These are phyloP conservation scores for Phytophthora constricta DNA, from an alignment of 352 stramenopile species.

Conservation along the genomic window DNA sequence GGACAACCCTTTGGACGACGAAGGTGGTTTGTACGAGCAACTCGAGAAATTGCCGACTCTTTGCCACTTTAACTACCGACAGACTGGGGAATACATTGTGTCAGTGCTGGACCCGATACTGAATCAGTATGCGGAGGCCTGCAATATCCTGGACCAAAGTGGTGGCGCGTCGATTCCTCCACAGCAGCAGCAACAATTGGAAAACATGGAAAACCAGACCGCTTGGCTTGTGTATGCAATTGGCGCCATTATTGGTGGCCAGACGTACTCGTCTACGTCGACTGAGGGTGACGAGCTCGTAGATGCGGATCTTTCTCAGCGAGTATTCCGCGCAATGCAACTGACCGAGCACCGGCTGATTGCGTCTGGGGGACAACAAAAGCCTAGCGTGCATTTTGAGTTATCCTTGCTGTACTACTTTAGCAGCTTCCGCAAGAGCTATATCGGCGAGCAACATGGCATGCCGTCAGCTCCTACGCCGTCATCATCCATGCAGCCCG, in stretches of 20 bases:
- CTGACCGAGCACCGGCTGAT: conserved; percentile 96
- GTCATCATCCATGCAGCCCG: conserved; percentile 54
- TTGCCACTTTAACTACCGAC: conserved; percentile 96
- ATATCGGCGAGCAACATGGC: conserved; percentile 92
- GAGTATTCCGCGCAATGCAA: conserved; percentile 96
- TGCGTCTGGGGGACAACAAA: conserved; percentile 76
- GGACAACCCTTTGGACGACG: conserved; percentile 97
- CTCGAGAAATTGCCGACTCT: conserved; percentile 97
- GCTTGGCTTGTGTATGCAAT: conserved; percentile 98
- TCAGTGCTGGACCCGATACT: conserved; percentile 95
- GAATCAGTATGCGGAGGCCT: conserved; percentile 92
- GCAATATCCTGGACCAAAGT: conserved; percentile 79
- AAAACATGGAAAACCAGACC: conserved; percentile 94
- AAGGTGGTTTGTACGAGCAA: conserved; percentile 96
- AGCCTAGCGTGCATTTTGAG: conserved; percentile 94
- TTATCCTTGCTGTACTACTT: conserved; percentile 97
- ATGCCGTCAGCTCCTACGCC: conserved; percentile 81
- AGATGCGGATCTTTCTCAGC: conserved; percentile 95
- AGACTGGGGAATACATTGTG: conserved; percentile 93
- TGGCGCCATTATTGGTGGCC: conserved; percentile 95
- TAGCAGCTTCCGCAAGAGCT: conserved; percentile 93
- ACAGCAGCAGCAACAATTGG: conserved; percentile 64
- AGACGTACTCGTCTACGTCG: conserved; percentile 93
- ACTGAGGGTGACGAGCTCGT: conserved; percentile 95
- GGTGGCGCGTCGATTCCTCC: conserved; percentile 38